Percentiles rank a stretch among this genome's conserved stretches.
phyloP scores from a whole-genome alignment of 768 basidiomycete genomes.

The Calocybe cyanea region DNA sequence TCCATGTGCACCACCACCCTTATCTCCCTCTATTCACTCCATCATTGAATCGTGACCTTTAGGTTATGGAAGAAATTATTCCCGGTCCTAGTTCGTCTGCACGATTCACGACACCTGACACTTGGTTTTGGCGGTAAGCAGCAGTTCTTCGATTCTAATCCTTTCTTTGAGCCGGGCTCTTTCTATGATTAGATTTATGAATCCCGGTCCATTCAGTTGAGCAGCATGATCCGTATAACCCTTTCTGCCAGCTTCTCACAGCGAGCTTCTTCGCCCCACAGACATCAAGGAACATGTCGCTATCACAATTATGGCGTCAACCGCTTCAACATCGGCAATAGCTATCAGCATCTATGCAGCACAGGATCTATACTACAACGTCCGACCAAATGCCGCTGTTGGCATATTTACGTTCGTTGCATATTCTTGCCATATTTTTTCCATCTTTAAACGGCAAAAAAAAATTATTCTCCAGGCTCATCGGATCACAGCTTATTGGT shows the following conservation, averaged over 20 bases:
- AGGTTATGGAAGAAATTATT: slow-evolving; percentile 28
- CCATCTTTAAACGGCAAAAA: too few species aligned
- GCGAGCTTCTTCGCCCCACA: background rate
- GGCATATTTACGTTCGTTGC: slow-evolving; percentile 35
- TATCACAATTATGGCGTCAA: slow-evolving; percentile 53
- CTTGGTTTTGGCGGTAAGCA: slow-evolving; percentile 32
- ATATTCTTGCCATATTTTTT: too few species aligned
- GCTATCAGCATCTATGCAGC: slow-evolving; percentile 54
- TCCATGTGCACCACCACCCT: background rate
- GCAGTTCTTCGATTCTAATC: too few species aligned
- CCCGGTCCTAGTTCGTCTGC: slow-evolving; percentile 21
- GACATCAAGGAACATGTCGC: slow-evolving; percentile 46
- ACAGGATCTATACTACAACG: slow-evolving; percentile 48
- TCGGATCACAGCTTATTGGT: slow-evolving; percentile 34
- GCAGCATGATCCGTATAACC: too few species aligned
- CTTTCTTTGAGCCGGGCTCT: too few species aligned
- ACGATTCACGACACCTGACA: slow-evolving; percentile 20
- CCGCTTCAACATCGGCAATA: slow-evolving; percentile 45
- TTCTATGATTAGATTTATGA: slow-evolving; percentile 30
- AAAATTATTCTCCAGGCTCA: slow-evolving; percentile 24
- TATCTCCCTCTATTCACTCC: background rate
- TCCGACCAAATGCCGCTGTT: slow-evolving; percentile 34
- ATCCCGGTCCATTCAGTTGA: slow-evolving; percentile 51
- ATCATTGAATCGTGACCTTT: too few species aligned
- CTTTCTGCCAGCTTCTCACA: too few species aligned